Conservation (phyloP, 1,284 basidiomycete genomes). For the Trametes versicolor region DNA sequence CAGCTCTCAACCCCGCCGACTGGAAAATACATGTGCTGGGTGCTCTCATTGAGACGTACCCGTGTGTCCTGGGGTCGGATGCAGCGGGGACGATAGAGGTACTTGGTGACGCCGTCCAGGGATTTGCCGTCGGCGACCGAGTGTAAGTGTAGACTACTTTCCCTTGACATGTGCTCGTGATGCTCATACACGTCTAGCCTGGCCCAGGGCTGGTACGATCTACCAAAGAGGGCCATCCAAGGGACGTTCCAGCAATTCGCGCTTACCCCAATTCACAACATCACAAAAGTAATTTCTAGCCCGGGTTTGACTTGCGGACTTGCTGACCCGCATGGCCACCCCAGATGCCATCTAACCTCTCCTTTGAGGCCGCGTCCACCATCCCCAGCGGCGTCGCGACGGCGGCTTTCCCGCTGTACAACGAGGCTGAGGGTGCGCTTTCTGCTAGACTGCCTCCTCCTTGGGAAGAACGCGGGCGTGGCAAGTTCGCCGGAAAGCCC, state of each 20-base stretch:
- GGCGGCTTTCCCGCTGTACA: conserved; percentile 42
- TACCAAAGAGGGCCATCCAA: no score
- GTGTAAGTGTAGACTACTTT: conserved; percentile 52
- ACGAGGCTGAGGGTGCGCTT: conserved; percentile 4
- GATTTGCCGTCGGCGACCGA: conserved; percentile 63
- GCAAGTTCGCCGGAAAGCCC: conserved; percentile 45
- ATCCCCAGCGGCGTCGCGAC: conserved; percentile 42
- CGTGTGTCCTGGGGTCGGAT: conserved; percentile 64
- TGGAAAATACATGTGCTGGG: conserved; percentile 48
- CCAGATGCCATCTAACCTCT: conserved; percentile 43
- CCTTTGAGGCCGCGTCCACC: conserved; percentile 44
- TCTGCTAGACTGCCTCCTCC: conserved; percentile 38
- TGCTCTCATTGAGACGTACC: conserved; percentile 47
- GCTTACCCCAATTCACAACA: background rate
- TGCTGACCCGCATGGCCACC: background rate
- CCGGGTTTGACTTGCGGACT: conserved; percentile 22
- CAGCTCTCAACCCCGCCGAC: conserved; percentile 55
- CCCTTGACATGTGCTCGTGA: background rate
- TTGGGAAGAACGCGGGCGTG: conserved; percentile 35
- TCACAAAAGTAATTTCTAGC: conserved; percentile 5
- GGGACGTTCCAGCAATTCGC: conserved; percentile 16
- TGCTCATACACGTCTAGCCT: background rate
- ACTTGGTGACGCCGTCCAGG: conserved; percentile 60
- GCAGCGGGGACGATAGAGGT: conserved; percentile 64
- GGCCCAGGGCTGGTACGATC: background rate